Conservation (phyloP, 805 yeast species). For the Starmerella stigmatis region DNA sequence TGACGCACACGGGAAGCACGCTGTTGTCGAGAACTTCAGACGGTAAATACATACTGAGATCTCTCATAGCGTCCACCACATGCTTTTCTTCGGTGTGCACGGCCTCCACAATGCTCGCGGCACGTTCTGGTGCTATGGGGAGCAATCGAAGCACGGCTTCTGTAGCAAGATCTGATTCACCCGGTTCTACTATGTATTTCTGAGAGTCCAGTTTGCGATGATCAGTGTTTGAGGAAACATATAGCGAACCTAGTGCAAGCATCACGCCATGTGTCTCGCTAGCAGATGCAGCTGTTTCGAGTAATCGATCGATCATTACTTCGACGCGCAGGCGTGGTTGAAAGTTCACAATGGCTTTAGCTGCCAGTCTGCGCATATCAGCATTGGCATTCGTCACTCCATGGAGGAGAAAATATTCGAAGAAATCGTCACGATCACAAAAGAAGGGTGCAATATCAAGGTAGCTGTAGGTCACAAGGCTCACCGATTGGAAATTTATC, state of each 20-base stretch:
- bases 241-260: constrained; percentile 13
- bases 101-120: neutral
- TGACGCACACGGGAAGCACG: constrained; percentile 7
- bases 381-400: constrained; percentile 35
- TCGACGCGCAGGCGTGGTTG: neutral
- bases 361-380: constrained; percentile 37
- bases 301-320: neutral
- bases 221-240: neutral
- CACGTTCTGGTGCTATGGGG: neutral
- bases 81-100: constrained; percentile 5
- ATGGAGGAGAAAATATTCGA: constrained; percentile 29
- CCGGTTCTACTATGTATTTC: neutral
- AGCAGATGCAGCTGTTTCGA: neutral
- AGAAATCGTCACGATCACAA: constrained; percentile 16
- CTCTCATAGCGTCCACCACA: neutral
- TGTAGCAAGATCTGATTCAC: constrained; percentile 2
- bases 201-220: constrained; percentile 1
- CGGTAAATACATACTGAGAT: constrained; percentile 2
- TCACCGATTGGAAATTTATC: constrained; percentile 43
- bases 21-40: neutral
- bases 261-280: constrained; percentile 14
- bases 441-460: constrained; percentile 30
- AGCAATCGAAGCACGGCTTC: constrained; percentile 8
- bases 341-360: constrained; percentile 30
- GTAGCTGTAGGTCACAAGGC: constrained; percentile 37